phyloP scores from a whole-genome alignment of 2,329 filamentous ascomycete genomes.

The Xylariaceae sp. region DNA sequence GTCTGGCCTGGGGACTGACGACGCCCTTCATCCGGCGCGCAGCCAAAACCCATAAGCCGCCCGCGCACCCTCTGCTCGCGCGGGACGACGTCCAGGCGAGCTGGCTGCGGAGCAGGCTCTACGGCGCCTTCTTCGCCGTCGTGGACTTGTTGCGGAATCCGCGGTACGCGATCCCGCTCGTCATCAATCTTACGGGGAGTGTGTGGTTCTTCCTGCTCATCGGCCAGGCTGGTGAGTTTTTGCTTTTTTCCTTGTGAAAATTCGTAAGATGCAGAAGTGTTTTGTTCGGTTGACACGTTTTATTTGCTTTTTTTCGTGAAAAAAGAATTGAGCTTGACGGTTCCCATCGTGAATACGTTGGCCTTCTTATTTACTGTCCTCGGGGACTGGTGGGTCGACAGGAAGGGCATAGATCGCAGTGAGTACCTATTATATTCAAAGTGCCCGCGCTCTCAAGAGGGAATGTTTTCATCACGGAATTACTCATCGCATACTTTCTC shows the following conservation, averaged over 20 bases:
- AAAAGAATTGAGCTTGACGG: constrained; percentile 81
- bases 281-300: constrained; percentile 3
- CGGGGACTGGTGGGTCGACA: constrained; percentile 91
- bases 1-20: constrained; percentile 87
- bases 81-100: constrained; percentile 48
- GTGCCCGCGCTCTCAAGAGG: not conserved
- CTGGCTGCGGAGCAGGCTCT: constrained; percentile 57
- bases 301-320: not conserved
- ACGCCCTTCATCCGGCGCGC: constrained; percentile 88
- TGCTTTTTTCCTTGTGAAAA: not conserved
- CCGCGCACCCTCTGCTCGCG: constrained; percentile 51
- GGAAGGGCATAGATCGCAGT: constrained; percentile 82
- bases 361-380: constrained; percentile 95
- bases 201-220: constrained; percentile 96
- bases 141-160: constrained; percentile 74
- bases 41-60: constrained; percentile 66
- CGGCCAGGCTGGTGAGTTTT: constrained; percentile 73
- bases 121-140: constrained; percentile 66
- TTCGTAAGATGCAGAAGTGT: too few relatives aligned
- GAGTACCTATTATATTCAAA: constrained; percentile 33
- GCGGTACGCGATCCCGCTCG: constrained; percentile 74
- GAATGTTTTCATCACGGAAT: not conserved
- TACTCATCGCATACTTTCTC: constrained; percentile 10
- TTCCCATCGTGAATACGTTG: constrained; percentile 89
- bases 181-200: constrained; percentile 86